Base-by-base conservation (phyloP, 2,329 filamentous ascomycete genomes). In the Zymoseptoria crescenta region DNA sequence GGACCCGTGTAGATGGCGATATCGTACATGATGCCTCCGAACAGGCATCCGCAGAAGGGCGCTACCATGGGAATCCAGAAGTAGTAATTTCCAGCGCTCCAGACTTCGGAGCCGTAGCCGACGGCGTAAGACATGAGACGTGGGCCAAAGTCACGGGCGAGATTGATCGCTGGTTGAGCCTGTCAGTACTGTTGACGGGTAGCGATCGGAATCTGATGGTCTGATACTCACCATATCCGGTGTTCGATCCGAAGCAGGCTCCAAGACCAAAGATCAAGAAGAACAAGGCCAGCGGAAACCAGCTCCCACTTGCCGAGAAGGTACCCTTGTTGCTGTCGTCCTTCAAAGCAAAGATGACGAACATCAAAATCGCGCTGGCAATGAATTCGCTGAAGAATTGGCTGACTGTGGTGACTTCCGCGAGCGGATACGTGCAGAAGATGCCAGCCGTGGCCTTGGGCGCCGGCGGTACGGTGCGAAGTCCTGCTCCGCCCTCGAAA, bases 331-430 rank as follows among this genome's bases (percentile, higher is more conserved):
- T 75, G 13, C 67, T 71, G 61, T 78, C 77, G 59, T 84, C 83
- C 55, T 83, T 83, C 49, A 90, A 74, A 0, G 86, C 85, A 66
- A 87, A 89, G 56, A 89, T 87, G 62, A 84, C 78, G 67, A 89
- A 87, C 77, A 87, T 85, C 21, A 89, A 75, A 16, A 90, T 79
- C 0, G 83, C 76, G 59, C 81, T 85, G 30, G 86, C 83, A 54
- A 89, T 74, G 61, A 88, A 86, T 65, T 89, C 87, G 50, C 83
- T 86, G 68, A 89, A 87, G 73, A 89, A 87, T 71, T 86, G 84
- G n/a, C 81, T 81, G 0, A 83, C 81, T 50, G 80, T 81, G 1
- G 83, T 84, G 77, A 89, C 78, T 70, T 87, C 84, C 0, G 75
- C 64, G 60, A 82, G 78, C 0, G 87, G 84, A 68, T 87, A 88